Conservation (phyloP, 768 basidiomycete genomes). For the Tulasnella sp. region DNA sequence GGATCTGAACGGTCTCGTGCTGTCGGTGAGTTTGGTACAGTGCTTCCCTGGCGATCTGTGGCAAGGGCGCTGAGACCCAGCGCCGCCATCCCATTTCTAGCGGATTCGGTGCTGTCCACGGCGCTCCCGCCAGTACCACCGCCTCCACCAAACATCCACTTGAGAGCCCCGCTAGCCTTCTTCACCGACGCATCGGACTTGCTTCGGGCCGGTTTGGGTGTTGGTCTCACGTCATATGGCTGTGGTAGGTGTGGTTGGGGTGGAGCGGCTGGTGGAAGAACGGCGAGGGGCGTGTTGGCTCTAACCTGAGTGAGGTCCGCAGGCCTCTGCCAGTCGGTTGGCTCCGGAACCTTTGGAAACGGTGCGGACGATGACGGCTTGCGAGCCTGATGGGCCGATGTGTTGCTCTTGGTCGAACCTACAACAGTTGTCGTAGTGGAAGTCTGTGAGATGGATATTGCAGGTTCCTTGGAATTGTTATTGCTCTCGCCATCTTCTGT, state of each 20-base stretch:
- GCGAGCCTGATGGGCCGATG: background rate
- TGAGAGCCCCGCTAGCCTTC: constrained; percentile 8
- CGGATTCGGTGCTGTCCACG: too few species aligned
- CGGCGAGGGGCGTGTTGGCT: constrained; percentile 13
- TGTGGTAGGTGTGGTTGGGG: background rate
- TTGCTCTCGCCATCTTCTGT: constrained; percentile 4
- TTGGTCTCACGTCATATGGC: constrained; percentile 1
- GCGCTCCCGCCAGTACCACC: background rate
- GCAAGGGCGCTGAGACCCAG: background rate
- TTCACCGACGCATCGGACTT: constrained; percentile 14
- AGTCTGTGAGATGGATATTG: background rate
- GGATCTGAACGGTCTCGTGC: background rate
- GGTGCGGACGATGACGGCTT: constrained; percentile 8
- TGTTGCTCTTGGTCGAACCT: too few species aligned
- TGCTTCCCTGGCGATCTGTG: background rate
- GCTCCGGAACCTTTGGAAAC: constrained; percentile 10
- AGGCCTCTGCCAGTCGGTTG: constrained; percentile 4
- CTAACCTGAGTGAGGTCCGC: constrained; percentile 12
- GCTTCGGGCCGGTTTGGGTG: background rate
- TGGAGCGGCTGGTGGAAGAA: background rate
- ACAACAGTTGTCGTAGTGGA: too few species aligned
- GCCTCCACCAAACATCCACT: constrained; percentile 16
- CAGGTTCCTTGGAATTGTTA: constrained; percentile 5
- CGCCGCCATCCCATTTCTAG: background rate
- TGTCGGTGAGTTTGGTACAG: background rate